Conservation (phyloP, 2,329 filamentous ascomycete genomes). For the Domatiomyces globalis region DNA sequence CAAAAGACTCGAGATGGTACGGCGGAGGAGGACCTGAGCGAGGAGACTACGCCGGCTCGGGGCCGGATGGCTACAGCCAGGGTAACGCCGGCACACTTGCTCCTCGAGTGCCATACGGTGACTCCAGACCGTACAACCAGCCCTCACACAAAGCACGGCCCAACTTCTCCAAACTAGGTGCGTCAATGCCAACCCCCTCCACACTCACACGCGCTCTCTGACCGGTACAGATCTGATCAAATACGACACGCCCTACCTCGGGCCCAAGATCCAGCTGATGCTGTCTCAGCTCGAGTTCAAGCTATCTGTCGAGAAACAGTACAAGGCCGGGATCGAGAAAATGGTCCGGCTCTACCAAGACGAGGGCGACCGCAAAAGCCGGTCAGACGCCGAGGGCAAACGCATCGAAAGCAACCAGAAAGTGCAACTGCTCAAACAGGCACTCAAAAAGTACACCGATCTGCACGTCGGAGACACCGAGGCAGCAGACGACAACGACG, state of each 20-base stretch:
- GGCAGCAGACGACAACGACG: conserved; percentile 60
- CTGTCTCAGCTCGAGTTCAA: conserved; percentile 97
- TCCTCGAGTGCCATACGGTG: conserved; percentile 62
- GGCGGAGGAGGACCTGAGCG: conserved; percentile 35
- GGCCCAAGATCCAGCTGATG: conserved; percentile 97
- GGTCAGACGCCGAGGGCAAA: conserved; percentile 76
- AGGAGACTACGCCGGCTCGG: conserved; percentile 48
- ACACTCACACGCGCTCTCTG: conserved; percentile 2
- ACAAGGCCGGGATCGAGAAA: conserved; percentile 97
- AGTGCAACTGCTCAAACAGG: conserved; percentile 88
- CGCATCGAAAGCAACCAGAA: conserved; percentile 95
- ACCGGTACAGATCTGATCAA: conserved; percentile 70
- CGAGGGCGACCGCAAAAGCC: conserved; percentile 93
- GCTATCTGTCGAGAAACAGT: conserved; percentile 95
- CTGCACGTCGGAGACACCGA: conserved; percentile 80
- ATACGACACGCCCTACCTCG: conserved; percentile 90
- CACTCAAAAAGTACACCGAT: conserved; percentile 91
- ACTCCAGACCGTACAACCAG: conserved; percentile 49
- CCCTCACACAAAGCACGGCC: conserved; percentile 59
- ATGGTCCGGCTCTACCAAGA: conserved; percentile 97
- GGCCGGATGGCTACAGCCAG: conserved; percentile 38
- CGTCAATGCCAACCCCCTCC: conserved; percentile 20
- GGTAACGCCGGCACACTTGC: conserved; percentile 64
- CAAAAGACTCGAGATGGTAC: conserved; percentile 50
- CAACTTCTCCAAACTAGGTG: conserved; percentile 94